Percentiles rank a stretch among this genome's conserved stretches.
Evolutionary conservation across 768 basidiomycete species (phyloP).

Genomic region (Rossbeevera mucosa): DNA sequence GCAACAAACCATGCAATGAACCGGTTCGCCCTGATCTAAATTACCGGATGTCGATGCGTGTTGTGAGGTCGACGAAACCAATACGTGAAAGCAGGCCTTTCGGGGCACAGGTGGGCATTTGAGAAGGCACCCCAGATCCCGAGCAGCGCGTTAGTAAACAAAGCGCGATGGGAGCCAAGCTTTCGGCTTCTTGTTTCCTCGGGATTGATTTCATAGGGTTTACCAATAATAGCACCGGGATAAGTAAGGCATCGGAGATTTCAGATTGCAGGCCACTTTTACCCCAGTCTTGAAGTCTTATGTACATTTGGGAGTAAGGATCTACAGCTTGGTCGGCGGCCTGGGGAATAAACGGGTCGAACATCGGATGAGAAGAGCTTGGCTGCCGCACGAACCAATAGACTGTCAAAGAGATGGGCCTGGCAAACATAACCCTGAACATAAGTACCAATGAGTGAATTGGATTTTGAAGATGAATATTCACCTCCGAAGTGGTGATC

Average conservation of each 20-base stretch:
- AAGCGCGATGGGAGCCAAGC: constrained; percentile 9
- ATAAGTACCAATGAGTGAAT: too few species aligned
- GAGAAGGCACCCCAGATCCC: constrained; percentile 29
- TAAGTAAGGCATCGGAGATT: constrained; percentile 4
- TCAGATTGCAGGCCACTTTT: constrained; percentile 6
- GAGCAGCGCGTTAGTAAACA: constrained; percentile 15
- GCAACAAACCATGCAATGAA: background rate
- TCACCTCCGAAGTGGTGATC: background rate
- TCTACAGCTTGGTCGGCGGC: background rate
- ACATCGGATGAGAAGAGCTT: too few species aligned
- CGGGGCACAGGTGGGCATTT: constrained; percentile 6
- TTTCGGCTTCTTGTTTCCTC: constrained; percentile 13
- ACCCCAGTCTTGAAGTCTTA: constrained; percentile 14
- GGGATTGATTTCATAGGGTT: constrained; percentile 3
- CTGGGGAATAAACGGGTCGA: too few species aligned
- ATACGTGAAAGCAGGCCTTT: constrained; percentile 2
- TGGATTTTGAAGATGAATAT: constrained; percentile 3
- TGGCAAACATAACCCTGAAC: too few species aligned
- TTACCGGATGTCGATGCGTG: constrained; percentile 5
- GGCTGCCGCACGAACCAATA: too few species aligned
- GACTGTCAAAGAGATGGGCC: too few species aligned
- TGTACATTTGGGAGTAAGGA: constrained; percentile 2
- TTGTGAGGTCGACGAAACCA: constrained; percentile 1
- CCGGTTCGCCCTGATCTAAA: constrained; percentile 4
- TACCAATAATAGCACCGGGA: constrained; percentile 16